These are phyloP conservation scores for Xylona heveae DNA, from an alignment of 495 filamentous ascomycete genomes.

Conservation along the genomic window DNA sequence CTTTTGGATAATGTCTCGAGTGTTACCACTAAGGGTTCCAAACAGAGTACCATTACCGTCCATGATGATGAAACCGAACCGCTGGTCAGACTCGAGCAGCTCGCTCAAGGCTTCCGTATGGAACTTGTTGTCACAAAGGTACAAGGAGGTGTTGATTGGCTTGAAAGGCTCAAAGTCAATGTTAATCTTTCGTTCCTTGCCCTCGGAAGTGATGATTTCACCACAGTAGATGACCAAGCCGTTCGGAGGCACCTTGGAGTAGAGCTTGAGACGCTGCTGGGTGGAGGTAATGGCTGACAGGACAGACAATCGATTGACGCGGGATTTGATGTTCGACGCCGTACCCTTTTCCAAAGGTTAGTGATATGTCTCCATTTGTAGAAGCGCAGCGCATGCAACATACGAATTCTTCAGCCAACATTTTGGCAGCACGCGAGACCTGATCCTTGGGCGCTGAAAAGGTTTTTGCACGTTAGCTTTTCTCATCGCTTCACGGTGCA, in stretches of 20 bases:
- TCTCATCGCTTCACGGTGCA: too few species aligned
- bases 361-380: constrained; percentile 4
- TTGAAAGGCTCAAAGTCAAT: constrained; percentile 99
- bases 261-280: constrained; percentile 94
- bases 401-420: constrained; percentile 99
- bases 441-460: constrained; percentile 83
- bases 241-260: constrained; percentile 95
- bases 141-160: constrained; percentile 97
- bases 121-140: constrained; percentile 99
- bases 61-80: constrained; percentile 99
- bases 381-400: too few species aligned
- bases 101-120: constrained; percentile 94
- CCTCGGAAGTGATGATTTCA: constrained; percentile 98
- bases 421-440: constrained; percentile 86
- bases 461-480: too few species aligned
- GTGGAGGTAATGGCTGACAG: constrained; percentile 96
- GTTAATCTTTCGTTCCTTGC: constrained; percentile 97
- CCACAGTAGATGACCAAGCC: constrained; percentile 96
- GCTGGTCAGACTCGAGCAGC: constrained; percentile 92
- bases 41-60: constrained; percentile 96
- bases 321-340: constrained; percentile 97
- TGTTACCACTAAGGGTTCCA: constrained; percentile 90
- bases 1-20: constrained; percentile 90
- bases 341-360: constrained; percentile 44
- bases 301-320: constrained; percentile 94